Evolutionary conservation across 2,329 filamentous ascomycete species (phyloP).

Genomic region (Paecilomyces formosus): DNA sequence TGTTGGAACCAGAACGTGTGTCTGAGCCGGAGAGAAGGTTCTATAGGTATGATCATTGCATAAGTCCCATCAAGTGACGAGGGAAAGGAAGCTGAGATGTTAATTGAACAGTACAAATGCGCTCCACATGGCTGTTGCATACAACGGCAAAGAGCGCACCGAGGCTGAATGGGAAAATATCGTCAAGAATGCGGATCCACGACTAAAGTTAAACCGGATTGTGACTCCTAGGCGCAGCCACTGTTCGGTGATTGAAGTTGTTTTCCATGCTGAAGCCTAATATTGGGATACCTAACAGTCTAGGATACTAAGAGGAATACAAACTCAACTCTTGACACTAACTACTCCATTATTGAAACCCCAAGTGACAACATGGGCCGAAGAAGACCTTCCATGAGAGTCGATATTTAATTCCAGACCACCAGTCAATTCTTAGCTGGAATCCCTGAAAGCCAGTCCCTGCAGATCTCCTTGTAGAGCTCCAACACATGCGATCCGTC

Average conservation of each 20-base stretch:
- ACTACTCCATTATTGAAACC: no score
- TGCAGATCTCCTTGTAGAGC: no score
- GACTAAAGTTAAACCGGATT: background rate
- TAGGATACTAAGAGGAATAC: no score
- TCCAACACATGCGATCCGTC: no score
- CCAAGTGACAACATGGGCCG: no score
- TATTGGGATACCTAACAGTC: no score
- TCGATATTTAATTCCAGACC: no score
- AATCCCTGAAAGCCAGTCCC: no score
- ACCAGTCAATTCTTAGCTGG: no score
- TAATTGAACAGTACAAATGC: background rate
- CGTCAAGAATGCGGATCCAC: background rate
- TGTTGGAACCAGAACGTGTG: slow-evolving; percentile 9
- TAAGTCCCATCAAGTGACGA: background rate
- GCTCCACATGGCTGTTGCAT: background rate
- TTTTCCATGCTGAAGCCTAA: background rate
- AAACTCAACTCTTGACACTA: no score
- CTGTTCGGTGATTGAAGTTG: background rate
- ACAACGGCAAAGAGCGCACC: background rate
- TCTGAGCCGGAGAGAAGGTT: background rate
- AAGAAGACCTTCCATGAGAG: no score
- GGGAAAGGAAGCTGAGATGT: background rate
- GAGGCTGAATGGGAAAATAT: background rate
- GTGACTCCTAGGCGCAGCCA: background rate
- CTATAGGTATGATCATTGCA: background rate